Evolutionary conservation across 2,329 filamentous ascomycete species (phyloP), one percentile per base, ranked within the genome.

Genomic region (Alternaria sp.): DNA sequence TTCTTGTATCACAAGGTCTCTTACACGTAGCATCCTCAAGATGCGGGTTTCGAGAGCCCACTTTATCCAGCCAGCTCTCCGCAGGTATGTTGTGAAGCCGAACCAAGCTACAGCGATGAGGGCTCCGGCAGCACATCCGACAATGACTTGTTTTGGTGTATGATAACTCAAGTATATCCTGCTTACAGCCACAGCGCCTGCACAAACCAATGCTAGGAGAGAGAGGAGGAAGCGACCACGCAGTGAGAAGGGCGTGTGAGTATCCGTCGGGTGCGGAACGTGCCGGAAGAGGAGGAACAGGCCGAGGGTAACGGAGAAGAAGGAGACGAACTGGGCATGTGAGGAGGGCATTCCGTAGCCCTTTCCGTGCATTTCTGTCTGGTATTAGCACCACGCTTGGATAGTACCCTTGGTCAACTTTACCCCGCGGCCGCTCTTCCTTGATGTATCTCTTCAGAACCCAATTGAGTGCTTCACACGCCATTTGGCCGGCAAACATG

Each of bases 261-360:
- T 79, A 26, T 82, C 80, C 68, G 80, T 74, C 74, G 83, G 54
- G 53, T 80, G 73, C 4, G 79, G 78, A 14, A 70, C 67, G 77
- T 97, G 93, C 60, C 94, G 86, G 60, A 93, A 81, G 44, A 97
- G 84, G 42, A 99, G 84, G 81, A 98, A 98, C 21, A 99, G 82
- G 24, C 87, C 83, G 59, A 98, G 80, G 62, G 91, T 95, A 56
- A 96, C 81, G 57, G 92, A 90, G 85, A 97, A 98, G 82, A 92
- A 99, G 55, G 90, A 86, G 61, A 94, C 90, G 76, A 97, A 99
- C 80, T 99, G 95, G 8, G 95, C 91, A 80, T 99, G 95, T 36
- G 93, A 97, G 7, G 86, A 89, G 10, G 95, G 95, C 96, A 99
- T 99, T 69, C 95, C 96, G 75, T 99, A 99, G 64, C 95, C 95